Base-by-base conservation (phyloP, 1,284 basidiomycete genomes). In the Mycosarcoma maydis region DNA sequence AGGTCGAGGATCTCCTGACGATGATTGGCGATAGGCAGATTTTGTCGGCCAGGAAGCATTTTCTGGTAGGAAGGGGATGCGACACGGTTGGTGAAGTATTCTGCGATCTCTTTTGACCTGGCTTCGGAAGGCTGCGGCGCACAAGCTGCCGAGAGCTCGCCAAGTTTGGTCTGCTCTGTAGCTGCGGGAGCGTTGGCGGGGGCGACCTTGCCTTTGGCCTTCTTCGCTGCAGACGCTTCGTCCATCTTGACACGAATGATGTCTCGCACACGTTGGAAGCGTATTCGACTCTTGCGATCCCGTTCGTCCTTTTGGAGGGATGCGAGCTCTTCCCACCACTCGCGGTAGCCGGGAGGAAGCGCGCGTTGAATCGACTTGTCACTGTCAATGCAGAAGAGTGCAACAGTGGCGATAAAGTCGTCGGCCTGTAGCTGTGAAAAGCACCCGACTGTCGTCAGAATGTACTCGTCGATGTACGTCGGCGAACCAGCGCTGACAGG, bases 291-390 rank as follows among this genome's bases (percentile, higher is more conserved):
- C 32, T 85, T 85, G 17, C 80, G 82, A 60, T 93, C 88, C 46
- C 90, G 88, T 38, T 85, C 84, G 9, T 81, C 74, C 73, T 89
- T 90, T 59, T 91, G 85, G 26, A 84, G 83, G 6, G 78, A 81
- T 75, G 94, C 92, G 20, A 98, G 84, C 82, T 97, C 92, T 57
- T 93, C 90, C 96, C 96, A 99, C 33, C 98, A 84, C 76, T 94
- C 91, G 55, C 93, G 87, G 81, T 90, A 96, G 10, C 87, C 86
- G 0, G 89, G 85, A n/a, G 94, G 92, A 20, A 98, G 85, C 24
- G 76, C 72, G 17, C 82, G 77, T 58, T 83, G 76, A 2, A 75
- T 67, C 7, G 80, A 75, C 27, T 78, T 74, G 47, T 79, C 78
- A 17, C 77, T 74, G 22, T 78, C 76, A 34, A 78, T 67, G 48